These are phyloP conservation scores for Pythium graminicola DNA, from an alignment of 352 stramenopile species.

Conservation along the genomic window DNA sequence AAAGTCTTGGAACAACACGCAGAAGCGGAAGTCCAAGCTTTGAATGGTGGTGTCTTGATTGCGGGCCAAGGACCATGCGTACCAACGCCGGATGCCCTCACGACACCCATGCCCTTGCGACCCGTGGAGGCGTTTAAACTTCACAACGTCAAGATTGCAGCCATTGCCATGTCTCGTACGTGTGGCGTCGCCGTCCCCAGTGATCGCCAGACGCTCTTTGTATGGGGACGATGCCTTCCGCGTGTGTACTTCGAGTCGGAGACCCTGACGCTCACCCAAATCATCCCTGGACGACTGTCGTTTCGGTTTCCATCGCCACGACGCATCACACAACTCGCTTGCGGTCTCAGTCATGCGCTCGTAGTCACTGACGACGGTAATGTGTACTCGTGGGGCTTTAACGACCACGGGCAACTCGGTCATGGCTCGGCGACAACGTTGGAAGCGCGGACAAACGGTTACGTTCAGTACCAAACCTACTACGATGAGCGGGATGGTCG, in stretches of 20 bases:
- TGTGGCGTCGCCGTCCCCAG: constrained; percentile 40
- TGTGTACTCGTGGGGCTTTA: constrained; percentile 71
- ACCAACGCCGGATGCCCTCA: background rate
- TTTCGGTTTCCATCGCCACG: constrained; percentile 23
- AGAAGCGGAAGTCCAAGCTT: constrained; percentile 37
- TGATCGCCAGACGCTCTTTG: constrained; percentile 40
- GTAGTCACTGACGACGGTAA: constrained; percentile 45
- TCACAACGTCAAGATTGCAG: constrained; percentile 29
- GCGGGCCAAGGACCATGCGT: constrained; percentile 43
- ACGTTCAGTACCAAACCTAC: constrained; percentile 32
- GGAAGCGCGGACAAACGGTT: constrained; percentile 32
- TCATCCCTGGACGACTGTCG: constrained; percentile 26
- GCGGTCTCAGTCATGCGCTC: constrained; percentile 50
- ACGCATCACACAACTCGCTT: constrained; percentile 31
- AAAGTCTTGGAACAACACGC: constrained; percentile 49
- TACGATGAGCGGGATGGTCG: constrained; percentile 46
- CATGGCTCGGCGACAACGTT: constrained; percentile 48
- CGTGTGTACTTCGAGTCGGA: constrained; percentile 23
- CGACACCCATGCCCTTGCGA: constrained; percentile 19
- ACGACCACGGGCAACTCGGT: constrained; percentile 69
- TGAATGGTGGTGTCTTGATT: constrained; percentile 53
- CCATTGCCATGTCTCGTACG: constrained; percentile 34
- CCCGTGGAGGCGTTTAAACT: constrained; percentile 45
- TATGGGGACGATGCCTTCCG: constrained; percentile 48
- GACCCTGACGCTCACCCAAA: constrained; percentile 8